A percentile compares a stretch with the other conserved stretches of the same genome.
Evolutionary conservation across 306 rosid genomes (phyloP).

Genomic region (Prunus armeniaca): DNA sequence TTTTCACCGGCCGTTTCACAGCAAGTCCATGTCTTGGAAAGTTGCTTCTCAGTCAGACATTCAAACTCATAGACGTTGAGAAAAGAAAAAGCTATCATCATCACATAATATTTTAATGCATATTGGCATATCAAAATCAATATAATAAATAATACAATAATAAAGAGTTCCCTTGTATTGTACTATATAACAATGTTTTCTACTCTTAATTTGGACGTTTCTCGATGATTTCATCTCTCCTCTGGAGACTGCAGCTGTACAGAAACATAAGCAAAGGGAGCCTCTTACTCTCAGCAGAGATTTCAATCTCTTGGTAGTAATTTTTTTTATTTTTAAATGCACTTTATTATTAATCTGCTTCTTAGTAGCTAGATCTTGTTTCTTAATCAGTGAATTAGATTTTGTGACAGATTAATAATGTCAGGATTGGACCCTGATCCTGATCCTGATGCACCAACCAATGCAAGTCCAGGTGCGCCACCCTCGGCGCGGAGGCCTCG

Average conservation of each 20-base stretch:
- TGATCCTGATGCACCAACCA: slow-evolving; percentile 14
- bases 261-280: too few species aligned
- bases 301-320: background rate
- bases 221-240: background rate
- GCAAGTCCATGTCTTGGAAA: background rate
- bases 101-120: background rate
- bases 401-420: slow-evolving; percentile 18
- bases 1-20: background rate
- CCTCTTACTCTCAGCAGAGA: too few species aligned
- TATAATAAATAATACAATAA: background rate
- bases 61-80: background rate
- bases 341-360: background rate
- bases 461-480: slow-evolving; percentile 18
- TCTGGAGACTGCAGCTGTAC: background rate
- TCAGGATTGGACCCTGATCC: slow-evolving; percentile 18
- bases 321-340: background rate
- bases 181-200: background rate
- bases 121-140: too few species aligned
- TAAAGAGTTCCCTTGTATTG: background rate
- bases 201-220: background rate
- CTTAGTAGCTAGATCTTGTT: background rate
- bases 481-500: slow-evolving; percentile 21
- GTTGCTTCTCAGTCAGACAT: background rate
- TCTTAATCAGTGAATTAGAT: background rate
- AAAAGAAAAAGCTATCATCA: background rate